Base-by-base conservation (phyloP, 345 rosid species). In the Eucalyptus decipiens region DNA sequence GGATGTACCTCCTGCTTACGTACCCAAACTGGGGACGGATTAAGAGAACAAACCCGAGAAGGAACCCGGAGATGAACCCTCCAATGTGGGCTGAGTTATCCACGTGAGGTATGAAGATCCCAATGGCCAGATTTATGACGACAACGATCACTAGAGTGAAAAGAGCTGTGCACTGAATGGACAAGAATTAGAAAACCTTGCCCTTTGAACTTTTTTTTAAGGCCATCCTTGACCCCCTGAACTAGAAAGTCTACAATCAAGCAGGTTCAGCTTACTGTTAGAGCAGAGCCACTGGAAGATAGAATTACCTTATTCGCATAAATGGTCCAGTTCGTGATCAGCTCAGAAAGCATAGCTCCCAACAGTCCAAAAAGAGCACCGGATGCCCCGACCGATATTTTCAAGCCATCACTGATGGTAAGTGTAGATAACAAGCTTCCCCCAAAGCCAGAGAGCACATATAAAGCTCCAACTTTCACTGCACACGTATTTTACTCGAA, bases 281-380 rank as follows among this genome's bases (percentile, higher is more conserved):
- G 48, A 60, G 80, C 72, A 45, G 32, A 16, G 40, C 13, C 26
- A 76, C 83, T 40, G 47, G 83, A 76, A 76, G 47, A 86, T 67
- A 62, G 54, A 28, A 12, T 18, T 81, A 97, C 99, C 99, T 98
- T 98, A 69, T 96, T 95, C 51, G 90, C 92, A 85, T 98, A 98
- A 87, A 94, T 96, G 43, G 99, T 91, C 99, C 99, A 98, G 92
- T 98, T 97, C 16, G 96, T 95, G 87, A 98, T 92, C 62, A 97
- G 96, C 93, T 98, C 99, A 11, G 99, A 96, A 86, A 98, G 94
- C 99, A 98, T 98, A 21, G 98, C 97, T 86, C 99, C 99, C n/a
- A 98, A 92, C 91, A 98, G 94, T 62, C 99, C 99, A 80, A 98
- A 98, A 85, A 97, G 94, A 10, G 99, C 98, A 13, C 99, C 99